Evolutionary conservation across 371 early-diverging fungal species (phyloP).

Genomic region (Rhizomucor pusillus): DNA sequence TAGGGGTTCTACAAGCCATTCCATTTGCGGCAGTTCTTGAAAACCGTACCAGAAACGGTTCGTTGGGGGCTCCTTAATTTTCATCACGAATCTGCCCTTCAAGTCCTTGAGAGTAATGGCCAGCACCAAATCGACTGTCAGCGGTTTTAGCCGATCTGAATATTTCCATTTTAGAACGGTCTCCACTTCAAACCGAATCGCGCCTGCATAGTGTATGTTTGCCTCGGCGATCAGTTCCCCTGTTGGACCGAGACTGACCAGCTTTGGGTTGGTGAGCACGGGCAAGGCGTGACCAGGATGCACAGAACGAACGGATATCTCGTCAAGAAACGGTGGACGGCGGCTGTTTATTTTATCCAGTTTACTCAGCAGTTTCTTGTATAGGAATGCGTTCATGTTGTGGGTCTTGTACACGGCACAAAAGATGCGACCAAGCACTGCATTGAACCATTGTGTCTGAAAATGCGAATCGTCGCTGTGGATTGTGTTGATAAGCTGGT

Average conservation of each 20-base stretch:
- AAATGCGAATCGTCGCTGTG: conserved; percentile 65
- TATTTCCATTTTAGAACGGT: conserved; percentile 61
- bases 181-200: conserved; percentile 69
- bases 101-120: conserved; percentile 71
- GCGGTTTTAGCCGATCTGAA: conserved; percentile 53
- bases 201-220: conserved; percentile 78
- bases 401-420: conserved; percentile 70
- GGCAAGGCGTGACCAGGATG: conserved; percentile 80
- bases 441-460: conserved; percentile 87
- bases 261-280: conserved; percentile 71
- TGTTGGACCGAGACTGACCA: conserved; percentile 61
- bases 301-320: conserved; percentile 78
- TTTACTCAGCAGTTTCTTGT: conserved; percentile 66
- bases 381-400: conserved; percentile 54
- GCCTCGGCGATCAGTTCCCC: conserved; percentile 78
- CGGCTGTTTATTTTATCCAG: conserved; percentile 65
- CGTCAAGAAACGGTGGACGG: conserved; percentile 76
- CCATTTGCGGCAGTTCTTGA: conserved; percentile 76
- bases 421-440: conserved; percentile 80
- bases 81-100: conserved; percentile 72
- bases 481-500: conserved; percentile 52
- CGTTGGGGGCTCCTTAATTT: conserved; percentile 82
- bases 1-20: conserved; percentile 81
- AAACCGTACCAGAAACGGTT: conserved; percentile 92
- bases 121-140: conserved; percentile 77